A percentile compares a stretch with the other conserved stretches of the same genome.
Evolutionary conservation across 208 protist species (phyloP).

Genomic region (Trypanosoma melophagium): DNA sequence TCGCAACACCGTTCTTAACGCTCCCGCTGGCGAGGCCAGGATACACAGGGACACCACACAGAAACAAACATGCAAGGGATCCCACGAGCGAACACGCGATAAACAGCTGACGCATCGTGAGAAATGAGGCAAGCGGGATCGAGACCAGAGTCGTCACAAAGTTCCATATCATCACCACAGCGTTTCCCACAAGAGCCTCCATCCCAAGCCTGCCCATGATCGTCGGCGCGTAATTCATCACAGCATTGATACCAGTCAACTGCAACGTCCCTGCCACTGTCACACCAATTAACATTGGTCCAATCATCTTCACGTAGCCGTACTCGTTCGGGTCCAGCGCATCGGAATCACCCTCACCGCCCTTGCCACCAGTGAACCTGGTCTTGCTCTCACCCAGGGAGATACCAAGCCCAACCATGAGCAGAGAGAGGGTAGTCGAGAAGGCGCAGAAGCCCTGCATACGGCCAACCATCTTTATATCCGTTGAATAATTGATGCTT

Average conservation of each 20-base stretch:
- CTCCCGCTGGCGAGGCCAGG: slow-evolving; percentile 46
- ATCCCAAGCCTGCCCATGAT: slow-evolving; percentile 73
- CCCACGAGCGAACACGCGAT: slow-evolving; percentile 54
- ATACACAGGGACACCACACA: slow-evolving; percentile 81
- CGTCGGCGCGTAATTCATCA: slow-evolving; percentile 87
- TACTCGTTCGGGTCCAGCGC: slow-evolving; percentile 50
- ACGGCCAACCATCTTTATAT: slow-evolving; percentile 53
- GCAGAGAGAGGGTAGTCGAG: slow-evolving; percentile 51
- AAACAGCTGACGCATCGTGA: slow-evolving; percentile 81
- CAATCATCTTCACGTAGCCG: slow-evolving; percentile 44
- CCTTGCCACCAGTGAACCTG: slow-evolving; percentile 20
- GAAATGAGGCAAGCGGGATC: slow-evolving; percentile 60
- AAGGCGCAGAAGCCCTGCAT: slow-evolving; percentile 71
- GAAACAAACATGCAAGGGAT: slow-evolving; percentile 69
- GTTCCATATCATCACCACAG: slow-evolving; percentile 86
- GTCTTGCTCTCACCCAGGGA: slow-evolving; percentile 22
- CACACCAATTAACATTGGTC: slow-evolving; percentile 42
- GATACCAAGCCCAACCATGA: slow-evolving; percentile 53
- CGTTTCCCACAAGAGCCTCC: slow-evolving; percentile 70
- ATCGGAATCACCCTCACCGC: slow-evolving; percentile 18
- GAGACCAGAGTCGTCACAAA: slow-evolving; percentile 79
- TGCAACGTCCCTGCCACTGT: slow-evolving; percentile 66
- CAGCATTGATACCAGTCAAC: slow-evolving; percentile 85
- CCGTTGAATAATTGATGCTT: slow-evolving; percentile 37
- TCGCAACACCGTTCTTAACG: slow-evolving; percentile 68